Conservation (phyloP, 2,329 filamentous ascomycete species). For the Colletotrichum higginsianum region DNA sequence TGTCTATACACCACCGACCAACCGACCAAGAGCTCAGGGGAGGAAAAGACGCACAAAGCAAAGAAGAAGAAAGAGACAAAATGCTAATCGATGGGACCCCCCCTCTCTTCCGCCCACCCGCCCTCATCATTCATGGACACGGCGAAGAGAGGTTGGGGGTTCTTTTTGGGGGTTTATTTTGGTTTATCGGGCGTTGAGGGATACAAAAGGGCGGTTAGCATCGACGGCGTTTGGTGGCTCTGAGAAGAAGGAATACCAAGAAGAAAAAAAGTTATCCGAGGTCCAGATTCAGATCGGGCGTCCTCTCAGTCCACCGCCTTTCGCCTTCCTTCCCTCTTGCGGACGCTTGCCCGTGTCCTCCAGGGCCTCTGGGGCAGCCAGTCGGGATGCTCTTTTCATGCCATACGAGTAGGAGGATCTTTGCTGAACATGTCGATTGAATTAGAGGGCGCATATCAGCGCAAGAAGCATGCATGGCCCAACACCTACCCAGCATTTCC, state of each 20-base stretch:
- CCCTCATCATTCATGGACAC: not conserved
- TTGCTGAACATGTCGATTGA: not conserved
- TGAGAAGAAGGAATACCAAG: slow-evolving; percentile 40
- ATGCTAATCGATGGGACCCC: slow-evolving; percentile 35
- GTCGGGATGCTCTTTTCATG: not conserved
- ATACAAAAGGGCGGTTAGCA: slow-evolving; percentile 41
- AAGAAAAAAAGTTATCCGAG: slow-evolving; percentile 35
- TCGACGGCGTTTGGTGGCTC: slow-evolving; percentile 43
- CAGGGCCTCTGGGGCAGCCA: no score
- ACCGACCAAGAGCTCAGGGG: not conserved
- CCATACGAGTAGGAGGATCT: no score
- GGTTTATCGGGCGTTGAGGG: slow-evolving; percentile 36
- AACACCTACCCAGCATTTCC: not conserved
- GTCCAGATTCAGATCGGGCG: slow-evolving; percentile 32
- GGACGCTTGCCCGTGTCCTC: not conserved
- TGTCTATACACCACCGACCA: not conserved
- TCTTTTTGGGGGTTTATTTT: slow-evolving; percentile 12
- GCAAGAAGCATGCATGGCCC: not conserved
- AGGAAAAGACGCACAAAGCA: not conserved
- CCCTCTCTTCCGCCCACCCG: not conserved
- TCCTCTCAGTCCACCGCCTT: slow-evolving; percentile 39
- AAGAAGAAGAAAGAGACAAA: slow-evolving; percentile 21
- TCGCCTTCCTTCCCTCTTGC: slow-evolving; percentile 14
- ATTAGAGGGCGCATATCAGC: no score
- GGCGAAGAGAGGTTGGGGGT: not conserved